Percentiles rank a stretch among this genome's conserved stretches.
Conservation (phyloP, 2,329 filamentous ascomycete species). For the Aspergillus phoenicis region DNA sequence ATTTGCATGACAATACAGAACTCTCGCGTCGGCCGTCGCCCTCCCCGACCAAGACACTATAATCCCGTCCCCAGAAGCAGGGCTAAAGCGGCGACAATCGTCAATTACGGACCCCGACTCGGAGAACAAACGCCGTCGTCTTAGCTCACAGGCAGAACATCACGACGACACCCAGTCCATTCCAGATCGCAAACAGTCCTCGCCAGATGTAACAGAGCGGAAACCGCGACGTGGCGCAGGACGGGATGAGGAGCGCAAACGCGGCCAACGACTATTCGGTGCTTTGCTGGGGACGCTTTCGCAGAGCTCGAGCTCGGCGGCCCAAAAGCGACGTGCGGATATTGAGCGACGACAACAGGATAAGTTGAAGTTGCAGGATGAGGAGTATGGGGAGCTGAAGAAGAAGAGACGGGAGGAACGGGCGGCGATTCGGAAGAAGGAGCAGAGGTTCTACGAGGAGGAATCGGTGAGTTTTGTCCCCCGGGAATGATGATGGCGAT, state of each 20-base stretch:
- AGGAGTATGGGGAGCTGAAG: slow-evolving; percentile 69
- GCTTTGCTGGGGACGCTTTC: slow-evolving; percentile 76
- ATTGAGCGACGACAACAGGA: slow-evolving; percentile 82
- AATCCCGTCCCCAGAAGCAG: slow-evolving; percentile 34
- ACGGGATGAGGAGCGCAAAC: slow-evolving; percentile 75
- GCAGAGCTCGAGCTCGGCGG: slow-evolving; percentile 66
- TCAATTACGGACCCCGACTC: slow-evolving; percentile 52
- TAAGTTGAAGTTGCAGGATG: slow-evolving; percentile 74
- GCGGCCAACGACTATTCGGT: slow-evolving; percentile 83
- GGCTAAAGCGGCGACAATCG: slow-evolving; percentile 58
- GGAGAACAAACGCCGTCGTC: slow-evolving; percentile 55
- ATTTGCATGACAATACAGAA: slow-evolving; percentile 16
- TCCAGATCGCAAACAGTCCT: slow-evolving; percentile 28
- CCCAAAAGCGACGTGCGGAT: slow-evolving; percentile 71
- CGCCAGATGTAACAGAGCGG: slow-evolving; percentile 23
- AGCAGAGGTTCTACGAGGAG: slow-evolving; percentile 76
- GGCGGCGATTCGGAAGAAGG: slow-evolving; percentile 61
- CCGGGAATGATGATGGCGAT: not conserved
- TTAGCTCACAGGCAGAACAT: slow-evolving; percentile 41
- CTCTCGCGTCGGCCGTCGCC: slow-evolving; percentile 57
- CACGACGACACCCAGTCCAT: slow-evolving; percentile 23
- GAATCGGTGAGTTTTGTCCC: slow-evolving; percentile 63
- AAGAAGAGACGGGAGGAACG: slow-evolving; percentile 67
- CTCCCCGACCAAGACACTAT: slow-evolving; percentile 48
- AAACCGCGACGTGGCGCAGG: slow-evolving; percentile 22